Base-by-base conservation (phyloP, 2,329 filamentous ascomycete species). In the Cladosporium phlei region DNA sequence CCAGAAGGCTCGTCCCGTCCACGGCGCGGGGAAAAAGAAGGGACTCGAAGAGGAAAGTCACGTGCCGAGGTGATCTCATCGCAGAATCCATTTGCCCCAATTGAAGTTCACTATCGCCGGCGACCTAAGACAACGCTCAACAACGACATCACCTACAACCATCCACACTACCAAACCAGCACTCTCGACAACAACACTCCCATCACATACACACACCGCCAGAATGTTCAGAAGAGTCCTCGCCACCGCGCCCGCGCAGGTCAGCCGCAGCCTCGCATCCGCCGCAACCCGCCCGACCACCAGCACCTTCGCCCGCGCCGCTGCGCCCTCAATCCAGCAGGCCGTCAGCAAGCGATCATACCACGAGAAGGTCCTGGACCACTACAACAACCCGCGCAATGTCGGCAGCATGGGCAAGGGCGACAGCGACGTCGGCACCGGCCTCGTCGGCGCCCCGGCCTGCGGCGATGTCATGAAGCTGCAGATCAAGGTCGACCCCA, bases 401-500 rank as follows among this genome's bases (percentile, higher is more conserved):
- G 85, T 88, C 50, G 86, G 86, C 21, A 84, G 80, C 49, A 84
- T 90, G 80, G 69, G 76, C 67, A 94, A 94, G 76, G 79, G 79
- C 53, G 88, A 93, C 56, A 67, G 71, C 47, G 86, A 93, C 55
- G 90, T 96, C 52, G 90, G 90, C 56, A 95, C 90, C 14, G 90
- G 90, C 33, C 85, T 96, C 45, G 90, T 96, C 55, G 82, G 87
- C 57, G 88, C 88, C n/a, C 88, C 88, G 39, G 88, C 88, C 24
- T 91, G 87, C 64, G 88, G 88, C 69, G 88, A 95, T 67, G 88
- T 95, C 51, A 94, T 95, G 86, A 93, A 93, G 70, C 78, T 95
- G 25, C 87, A 94, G 73, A 95, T 95, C 70, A 84, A 88, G 49
- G 90, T 96, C 60, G 89, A 96, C 70, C 86, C 87, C 55, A 77